Conservation (phyloP, 1,284 basidiomycete genomes). For the Ustilago esculenta region DNA sequence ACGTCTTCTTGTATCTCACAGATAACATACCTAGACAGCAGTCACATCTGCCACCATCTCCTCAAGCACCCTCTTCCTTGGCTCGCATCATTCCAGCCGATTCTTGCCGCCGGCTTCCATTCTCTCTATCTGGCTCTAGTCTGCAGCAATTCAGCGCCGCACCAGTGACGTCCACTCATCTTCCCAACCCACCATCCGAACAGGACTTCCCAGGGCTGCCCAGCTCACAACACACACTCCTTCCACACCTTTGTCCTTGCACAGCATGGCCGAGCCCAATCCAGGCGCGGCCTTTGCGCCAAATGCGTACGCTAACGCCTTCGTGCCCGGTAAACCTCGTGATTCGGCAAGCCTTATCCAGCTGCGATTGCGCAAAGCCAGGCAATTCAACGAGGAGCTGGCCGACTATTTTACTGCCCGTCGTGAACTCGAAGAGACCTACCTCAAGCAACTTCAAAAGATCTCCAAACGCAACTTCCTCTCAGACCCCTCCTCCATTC, state of each 20-base stretch:
- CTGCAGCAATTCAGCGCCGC: too few species aligned
- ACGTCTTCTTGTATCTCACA: too few species aligned
- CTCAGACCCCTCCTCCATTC: constrained; percentile 56
- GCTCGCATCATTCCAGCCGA: not conserved
- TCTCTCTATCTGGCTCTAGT: not conserved
- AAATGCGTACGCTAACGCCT: constrained; percentile 51
- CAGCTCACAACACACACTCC: not conserved
- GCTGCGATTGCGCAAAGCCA: constrained; percentile 55
- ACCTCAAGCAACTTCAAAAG: constrained; percentile 70
- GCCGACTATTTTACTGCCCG: constrained; percentile 71
- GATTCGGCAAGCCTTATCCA: constrained; percentile 37
- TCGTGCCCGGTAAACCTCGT: constrained; percentile 41
- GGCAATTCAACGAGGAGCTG: constrained; percentile 60
- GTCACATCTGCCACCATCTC: too few species aligned
- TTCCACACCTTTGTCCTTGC: not conserved
- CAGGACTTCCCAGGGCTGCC: too few species aligned
- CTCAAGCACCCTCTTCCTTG: not conserved
- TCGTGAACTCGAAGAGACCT: constrained; percentile 69
- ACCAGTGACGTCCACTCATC: too few species aligned
- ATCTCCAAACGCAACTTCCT: constrained; percentile 68
- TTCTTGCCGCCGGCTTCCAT: not conserved
- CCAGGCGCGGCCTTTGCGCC: constrained; percentile 36
- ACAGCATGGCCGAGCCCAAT: constrained; percentile 30
- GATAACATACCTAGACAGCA: too few species aligned
- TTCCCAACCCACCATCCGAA: too few species aligned